A percentile compares a stretch with the other conserved stretches of the same genome.
Evolutionary conservation across 139 green algal genomes (phyloP).

Genomic region (Micromonas pusilla): DNA sequence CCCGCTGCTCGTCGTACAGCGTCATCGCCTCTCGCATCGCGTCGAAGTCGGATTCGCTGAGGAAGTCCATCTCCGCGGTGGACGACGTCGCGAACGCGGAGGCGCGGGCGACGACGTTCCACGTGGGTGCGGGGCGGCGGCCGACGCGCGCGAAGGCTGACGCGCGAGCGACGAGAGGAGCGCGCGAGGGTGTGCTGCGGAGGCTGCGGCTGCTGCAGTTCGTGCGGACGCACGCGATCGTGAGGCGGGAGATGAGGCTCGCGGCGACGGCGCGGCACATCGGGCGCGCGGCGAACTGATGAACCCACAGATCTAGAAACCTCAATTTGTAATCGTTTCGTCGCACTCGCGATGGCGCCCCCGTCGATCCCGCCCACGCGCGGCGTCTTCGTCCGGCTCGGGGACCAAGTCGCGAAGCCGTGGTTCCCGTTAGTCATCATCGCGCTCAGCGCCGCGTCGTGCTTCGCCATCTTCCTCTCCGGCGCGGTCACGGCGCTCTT

Average conservation of each 20-base stretch:
- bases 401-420: not conserved
- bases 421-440: not conserved
- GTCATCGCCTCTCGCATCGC: not conserved
- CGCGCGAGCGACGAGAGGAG: too few species aligned
- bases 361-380: too few species aligned
- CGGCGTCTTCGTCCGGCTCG: not conserved
- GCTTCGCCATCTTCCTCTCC: not conserved
- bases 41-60: not conserved
- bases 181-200: too few species aligned
- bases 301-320: too few species aligned
- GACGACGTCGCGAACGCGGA: not conserved
- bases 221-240: too few species aligned
- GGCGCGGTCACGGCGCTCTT: not conserved
- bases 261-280: too few species aligned
- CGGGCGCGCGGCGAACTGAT: too few species aligned
- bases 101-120: too few species aligned
- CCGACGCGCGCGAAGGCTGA: too few species aligned
- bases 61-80: not conserved
- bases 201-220: too few species aligned
- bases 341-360: not conserved
- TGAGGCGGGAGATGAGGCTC: too few species aligned
- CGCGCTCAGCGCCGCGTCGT: not conserved
- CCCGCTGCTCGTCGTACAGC: conserved; percentile 47
- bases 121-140: too few species aligned
- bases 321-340: not conserved